A percentile compares a stretch with the other conserved stretches of the same genome.
Evolutionary conservation across 2,329 filamentous ascomycete species (phyloP).

Genomic region (Talaromyces albobiverticillius): DNA sequence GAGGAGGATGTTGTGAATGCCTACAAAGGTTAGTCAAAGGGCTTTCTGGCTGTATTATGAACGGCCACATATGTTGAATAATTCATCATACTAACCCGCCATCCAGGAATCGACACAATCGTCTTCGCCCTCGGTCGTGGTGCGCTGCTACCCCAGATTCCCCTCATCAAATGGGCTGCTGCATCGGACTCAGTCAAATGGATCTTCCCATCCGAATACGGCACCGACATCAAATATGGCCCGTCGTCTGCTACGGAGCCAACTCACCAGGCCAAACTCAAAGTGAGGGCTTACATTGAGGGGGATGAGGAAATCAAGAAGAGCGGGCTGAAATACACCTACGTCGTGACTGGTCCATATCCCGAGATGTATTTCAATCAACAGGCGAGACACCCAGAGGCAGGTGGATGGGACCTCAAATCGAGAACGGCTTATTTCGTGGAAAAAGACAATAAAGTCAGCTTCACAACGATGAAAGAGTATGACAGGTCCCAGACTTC

Average conservation of each 20-base stretch:
- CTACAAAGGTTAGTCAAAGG: slow-evolving; percentile 56
- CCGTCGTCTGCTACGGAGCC: slow-evolving; percentile 58
- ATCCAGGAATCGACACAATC: slow-evolving; percentile 59
- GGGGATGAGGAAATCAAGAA: slow-evolving; percentile 43
- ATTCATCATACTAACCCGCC: background rate
- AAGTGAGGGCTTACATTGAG: slow-evolving; percentile 61
- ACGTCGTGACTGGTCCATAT: slow-evolving; percentile 68
- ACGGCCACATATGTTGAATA: no score
- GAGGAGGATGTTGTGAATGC: slow-evolving; percentile 55
- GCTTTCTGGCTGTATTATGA: no score
- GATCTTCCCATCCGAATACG: slow-evolving; percentile 68
- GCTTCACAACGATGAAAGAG: slow-evolving; percentile 71
- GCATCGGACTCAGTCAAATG: slow-evolving; percentile 55
- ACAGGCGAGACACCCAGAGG: slow-evolving; percentile 34
- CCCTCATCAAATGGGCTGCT: slow-evolving; percentile 58
- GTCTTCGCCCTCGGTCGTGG: slow-evolving; percentile 63
- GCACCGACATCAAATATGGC: slow-evolving; percentile 63
- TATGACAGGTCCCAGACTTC: slow-evolving; percentile 38
- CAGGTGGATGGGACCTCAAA: slow-evolving; percentile 60
- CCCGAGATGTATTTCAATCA: slow-evolving; percentile 59
- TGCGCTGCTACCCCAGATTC: slow-evolving; percentile 60
- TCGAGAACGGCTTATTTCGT: slow-evolving; percentile 59
- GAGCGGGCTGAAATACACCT: slow-evolving; percentile 57
- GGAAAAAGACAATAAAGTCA: slow-evolving; percentile 59
- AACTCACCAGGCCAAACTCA: slow-evolving; percentile 68